phyloP scores from a whole-genome alignment of 169 alveolate species.

The Miamiensis avidus region DNA sequence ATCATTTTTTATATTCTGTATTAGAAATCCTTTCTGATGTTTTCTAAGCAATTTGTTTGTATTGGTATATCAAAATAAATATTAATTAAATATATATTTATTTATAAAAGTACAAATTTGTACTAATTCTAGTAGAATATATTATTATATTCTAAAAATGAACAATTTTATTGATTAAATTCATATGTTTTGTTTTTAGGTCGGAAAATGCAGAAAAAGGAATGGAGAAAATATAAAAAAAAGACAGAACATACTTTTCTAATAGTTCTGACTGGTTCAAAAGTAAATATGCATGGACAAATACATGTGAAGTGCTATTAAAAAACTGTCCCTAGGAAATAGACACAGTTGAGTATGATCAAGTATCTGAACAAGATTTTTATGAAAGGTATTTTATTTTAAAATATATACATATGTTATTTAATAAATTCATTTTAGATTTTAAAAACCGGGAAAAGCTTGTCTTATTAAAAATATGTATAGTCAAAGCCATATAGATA shows the following conservation, averaged over 20 bases:
- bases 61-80: too few relatives aligned
- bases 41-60: too few relatives aligned
- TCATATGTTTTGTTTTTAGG: not conserved
- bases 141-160: too few relatives aligned
- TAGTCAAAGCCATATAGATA: conserved; percentile 29
- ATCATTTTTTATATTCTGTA: too few relatives aligned
- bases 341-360: conserved; percentile 22
- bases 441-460: conserved; percentile 27
- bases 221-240: not conserved
- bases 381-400: conserved; percentile 11
- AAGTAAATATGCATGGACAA: conserved; percentile 30
- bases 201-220: not conserved
- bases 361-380: conserved; percentile 28
- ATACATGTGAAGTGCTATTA: conserved; percentile 15
- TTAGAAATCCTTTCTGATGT: too few relatives aligned
- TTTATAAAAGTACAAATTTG: too few relatives aligned
- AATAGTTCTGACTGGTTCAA: conserved; percentile 15
- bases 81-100: too few relatives aligned
- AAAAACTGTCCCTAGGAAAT: conserved; percentile 30
- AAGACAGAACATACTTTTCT: not conserved
- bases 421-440: not conserved
- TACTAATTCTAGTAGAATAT: too few relatives aligned
- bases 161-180: too few relatives aligned
- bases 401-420: too few relatives aligned
- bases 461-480: conserved; percentile 30